Evolutionary conservation across 148 eudicot genomes (phyloP).

Genomic region (Rheum nobile): DNA sequence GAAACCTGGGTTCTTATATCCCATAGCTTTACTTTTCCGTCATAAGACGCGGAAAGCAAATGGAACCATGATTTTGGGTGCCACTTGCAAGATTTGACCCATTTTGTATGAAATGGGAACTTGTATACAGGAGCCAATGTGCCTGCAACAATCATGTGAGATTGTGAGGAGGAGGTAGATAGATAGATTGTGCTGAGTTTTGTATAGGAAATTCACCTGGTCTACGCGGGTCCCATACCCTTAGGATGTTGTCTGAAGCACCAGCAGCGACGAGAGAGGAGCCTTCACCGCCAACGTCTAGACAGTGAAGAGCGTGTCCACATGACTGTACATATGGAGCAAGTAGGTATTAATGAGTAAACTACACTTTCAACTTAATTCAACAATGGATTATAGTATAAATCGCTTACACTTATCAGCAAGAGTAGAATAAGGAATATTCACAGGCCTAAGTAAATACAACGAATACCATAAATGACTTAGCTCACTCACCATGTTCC

Average conservation of each 20-base stretch:
- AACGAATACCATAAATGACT: background rate
- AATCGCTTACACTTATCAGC: too few relatives aligned
- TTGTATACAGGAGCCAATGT: slow-evolving; percentile 71
- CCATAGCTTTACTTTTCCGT: slow-evolving; percentile 94
- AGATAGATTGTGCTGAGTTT: background rate
- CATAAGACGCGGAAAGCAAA: slow-evolving; percentile 76
- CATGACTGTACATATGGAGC: slow-evolving; percentile 31
- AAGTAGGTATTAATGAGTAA: background rate
- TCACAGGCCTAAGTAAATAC: too few relatives aligned
- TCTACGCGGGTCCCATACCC: slow-evolving; percentile 98
- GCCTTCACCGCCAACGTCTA: slow-evolving; percentile 91
- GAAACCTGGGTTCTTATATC: slow-evolving; percentile 88
- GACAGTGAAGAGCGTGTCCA: slow-evolving; percentile 70
- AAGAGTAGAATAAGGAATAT: background rate
- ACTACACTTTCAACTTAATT: background rate
- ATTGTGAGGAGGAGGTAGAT: background rate
- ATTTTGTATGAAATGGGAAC: slow-evolving; percentile 79
- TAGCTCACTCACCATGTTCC: slow-evolving; percentile 46
- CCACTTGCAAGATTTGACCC: slow-evolving; percentile 96
- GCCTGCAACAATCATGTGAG: slow-evolving; percentile 28
- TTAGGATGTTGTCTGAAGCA: slow-evolving; percentile 69
- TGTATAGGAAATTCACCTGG: slow-evolving; percentile 35
- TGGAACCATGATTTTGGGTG: slow-evolving; percentile 76
- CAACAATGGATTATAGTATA: background rate
- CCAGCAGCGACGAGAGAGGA: slow-evolving; percentile 81